Conservation (phyloP, 495 filamentous ascomycete genomes). For the Aspergillus steynii region DNA sequence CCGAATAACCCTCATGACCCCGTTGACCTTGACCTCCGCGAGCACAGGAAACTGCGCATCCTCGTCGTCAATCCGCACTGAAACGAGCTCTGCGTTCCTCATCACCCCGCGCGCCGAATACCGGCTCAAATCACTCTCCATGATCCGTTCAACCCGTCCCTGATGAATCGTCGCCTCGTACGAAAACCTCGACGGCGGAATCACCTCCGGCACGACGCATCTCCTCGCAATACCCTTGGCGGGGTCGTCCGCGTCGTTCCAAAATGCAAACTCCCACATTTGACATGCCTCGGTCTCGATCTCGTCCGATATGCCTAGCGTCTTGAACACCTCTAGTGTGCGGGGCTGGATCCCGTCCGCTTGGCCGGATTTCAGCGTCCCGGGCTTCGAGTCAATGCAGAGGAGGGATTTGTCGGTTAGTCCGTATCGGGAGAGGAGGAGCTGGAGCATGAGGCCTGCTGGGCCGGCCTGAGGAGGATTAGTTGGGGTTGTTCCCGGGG, state of each 20-base stretch:
- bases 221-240: constrained; percentile 50
- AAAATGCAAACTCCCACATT: constrained; percentile 46
- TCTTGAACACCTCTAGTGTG: constrained; percentile 64
- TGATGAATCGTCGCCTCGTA: constrained; percentile 62
- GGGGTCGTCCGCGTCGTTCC: constrained; percentile 43
- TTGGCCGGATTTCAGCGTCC: constrained; percentile 53
- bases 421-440: constrained; percentile 51
- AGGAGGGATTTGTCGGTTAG: constrained; percentile 44
- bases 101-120: constrained; percentile 53
- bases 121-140: constrained; percentile 53
- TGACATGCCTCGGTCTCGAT: constrained; percentile 39
- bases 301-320: constrained; percentile 37
- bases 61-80: constrained; percentile 56
- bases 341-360: constrained; percentile 65
- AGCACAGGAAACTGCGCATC: constrained; percentile 50
- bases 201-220: constrained; percentile 46
- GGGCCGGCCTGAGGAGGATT: constrained; percentile 35
- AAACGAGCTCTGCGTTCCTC: constrained; percentile 50
- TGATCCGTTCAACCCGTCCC: constrained; percentile 61
- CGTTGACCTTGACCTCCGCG: constrained; percentile 41
- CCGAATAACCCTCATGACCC: constrained; percentile 44
- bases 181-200: constrained; percentile 47
- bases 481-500: too few species aligned
- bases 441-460: constrained; percentile 47
- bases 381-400: constrained; percentile 48